Evolutionary conservation across 2,329 filamentous ascomycete species (phyloP), one percentile per base, ranked within the genome.

Genomic region (Salinomyces thailandicus): DNA sequence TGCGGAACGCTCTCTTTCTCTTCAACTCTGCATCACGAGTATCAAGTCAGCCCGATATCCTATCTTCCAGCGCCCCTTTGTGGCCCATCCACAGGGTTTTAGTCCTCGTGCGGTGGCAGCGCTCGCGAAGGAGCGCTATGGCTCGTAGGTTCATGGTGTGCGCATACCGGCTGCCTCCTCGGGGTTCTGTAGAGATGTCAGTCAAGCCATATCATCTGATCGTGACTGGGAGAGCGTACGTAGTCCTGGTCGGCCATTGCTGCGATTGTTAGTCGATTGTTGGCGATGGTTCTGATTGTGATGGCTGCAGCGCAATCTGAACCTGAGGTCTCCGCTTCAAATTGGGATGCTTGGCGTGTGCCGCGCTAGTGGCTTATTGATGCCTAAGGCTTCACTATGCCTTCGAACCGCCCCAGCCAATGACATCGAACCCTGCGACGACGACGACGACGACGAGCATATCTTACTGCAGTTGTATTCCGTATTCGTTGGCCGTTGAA

Each of bases 1-100:
- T 98, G 75, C 86, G 84, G 84, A 96, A 95, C 60, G 86, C 75
- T 89, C 91, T 93, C 77, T 82, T 93, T 79, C 85, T 93, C 86
- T 96, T 98, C 72, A 98, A 75, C 84, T 95, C 91, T 79, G 63
- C 53, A 43, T 32, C 16, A 38, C 39, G 43, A 34, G 39, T 22
- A 41, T 40, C 41, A 42, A 49, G 50, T 60, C 53, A 61, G 57
- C 52, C 35, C 46, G 43, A 50, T 54, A 49, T 57, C 52, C 58
- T 45, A 50, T 52, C 52, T 58, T 52, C 58, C 51, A 54, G 48
- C 55, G 51, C 57, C 57, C 57, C 56, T 61, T 60, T 45, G 55
- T 60, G 57, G 55, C 58, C 56, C 47, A 41, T 57, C 58, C 58
- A 60, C 57, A 61, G 58, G 58, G 58, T 61, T 60, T 60, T 51